Evolutionary conservation across 805 yeast species (phyloP).

Genomic region (Candida oleophila): DNA sequence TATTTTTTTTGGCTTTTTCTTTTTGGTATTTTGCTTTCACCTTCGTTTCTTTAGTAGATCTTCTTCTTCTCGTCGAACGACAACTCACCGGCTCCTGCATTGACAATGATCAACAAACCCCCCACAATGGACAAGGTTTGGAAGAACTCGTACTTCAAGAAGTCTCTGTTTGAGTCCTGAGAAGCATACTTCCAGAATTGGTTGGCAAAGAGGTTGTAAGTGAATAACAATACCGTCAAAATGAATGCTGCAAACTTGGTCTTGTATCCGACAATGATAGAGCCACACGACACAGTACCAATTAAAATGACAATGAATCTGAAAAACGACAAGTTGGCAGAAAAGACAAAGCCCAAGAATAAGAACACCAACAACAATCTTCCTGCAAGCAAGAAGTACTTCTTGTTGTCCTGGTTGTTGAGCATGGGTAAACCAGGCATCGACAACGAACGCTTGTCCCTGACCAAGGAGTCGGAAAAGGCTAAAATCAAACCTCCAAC

Average conservation of each 20-base stretch:
- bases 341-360: constrained; percentile 80
- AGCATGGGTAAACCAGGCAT: constrained; percentile 79
- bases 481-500: constrained; percentile 91
- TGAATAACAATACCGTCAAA: constrained; percentile 64
- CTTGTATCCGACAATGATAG: constrained; percentile 89
- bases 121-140: constrained; percentile 95
- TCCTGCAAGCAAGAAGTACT: constrained; percentile 83
- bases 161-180: constrained; percentile 79
- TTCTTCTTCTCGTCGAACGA: constrained; percentile 95
- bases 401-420: constrained; percentile 69
- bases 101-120: constrained; percentile 84
- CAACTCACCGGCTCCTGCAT: constrained; percentile 94
- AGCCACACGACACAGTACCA: constrained; percentile 67
- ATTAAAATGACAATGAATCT: constrained; percentile 63
- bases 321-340: constrained; percentile 68
- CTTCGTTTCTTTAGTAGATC: constrained; percentile 50
- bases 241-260: constrained; percentile 83
- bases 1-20: neutral
- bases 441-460: constrained; percentile 62
- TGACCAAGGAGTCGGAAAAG: constrained; percentile 79
- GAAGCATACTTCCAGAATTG: constrained; percentile 82
- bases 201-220: constrained; percentile 77
- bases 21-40: neutral
- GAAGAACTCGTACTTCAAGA: constrained; percentile 86
- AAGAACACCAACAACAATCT: constrained; percentile 80